Percentiles rank a stretch among this genome's conserved stretches.
Conservation (phyloP, 768 basidiomycete species). For the Auriscalpium vulgare region DNA sequence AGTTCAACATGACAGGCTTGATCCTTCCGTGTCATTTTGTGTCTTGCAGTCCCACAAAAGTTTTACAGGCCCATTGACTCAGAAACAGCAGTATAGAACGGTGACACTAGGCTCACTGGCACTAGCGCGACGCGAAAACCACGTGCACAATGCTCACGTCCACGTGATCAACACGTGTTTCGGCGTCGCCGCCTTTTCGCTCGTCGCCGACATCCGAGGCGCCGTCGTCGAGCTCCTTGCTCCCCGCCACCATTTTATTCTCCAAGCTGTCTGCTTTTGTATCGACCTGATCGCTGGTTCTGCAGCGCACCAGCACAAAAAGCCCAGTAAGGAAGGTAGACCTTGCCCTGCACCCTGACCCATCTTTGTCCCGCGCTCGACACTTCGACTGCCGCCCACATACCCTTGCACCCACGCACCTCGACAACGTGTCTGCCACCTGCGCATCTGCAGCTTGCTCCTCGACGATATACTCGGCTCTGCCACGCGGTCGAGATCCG, state of each 20-base stretch:
- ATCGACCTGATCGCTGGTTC: neutral
- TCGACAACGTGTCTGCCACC: too few species aligned
- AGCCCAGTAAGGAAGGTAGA: neutral
- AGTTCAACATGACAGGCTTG: too few species aligned
- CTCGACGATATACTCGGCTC: neutral
- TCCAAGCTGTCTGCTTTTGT: neutral
- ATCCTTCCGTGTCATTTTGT: too few species aligned
- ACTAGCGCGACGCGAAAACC: neutral
- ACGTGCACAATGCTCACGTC: neutral
- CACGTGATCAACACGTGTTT: conserved; percentile 15
- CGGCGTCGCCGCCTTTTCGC: neutral
- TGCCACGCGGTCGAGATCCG: neutral
- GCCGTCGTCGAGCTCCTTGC: neutral
- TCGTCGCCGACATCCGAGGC: neutral
- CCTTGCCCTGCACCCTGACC: conserved; percentile 5
- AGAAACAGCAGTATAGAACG: too few species aligned
- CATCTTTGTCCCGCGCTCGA: neutral
- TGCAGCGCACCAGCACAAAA: neutral
- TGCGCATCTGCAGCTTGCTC: too few species aligned
- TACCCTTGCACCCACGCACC: neutral
- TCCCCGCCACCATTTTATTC: neutral
- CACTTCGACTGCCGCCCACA: neutral
- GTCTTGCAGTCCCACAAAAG: too few species aligned
- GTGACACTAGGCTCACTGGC: too few species aligned
- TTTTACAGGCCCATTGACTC: too few species aligned